Base-by-base conservation (phyloP, 306 rosid species). In the Rosa multiflora region DNA sequence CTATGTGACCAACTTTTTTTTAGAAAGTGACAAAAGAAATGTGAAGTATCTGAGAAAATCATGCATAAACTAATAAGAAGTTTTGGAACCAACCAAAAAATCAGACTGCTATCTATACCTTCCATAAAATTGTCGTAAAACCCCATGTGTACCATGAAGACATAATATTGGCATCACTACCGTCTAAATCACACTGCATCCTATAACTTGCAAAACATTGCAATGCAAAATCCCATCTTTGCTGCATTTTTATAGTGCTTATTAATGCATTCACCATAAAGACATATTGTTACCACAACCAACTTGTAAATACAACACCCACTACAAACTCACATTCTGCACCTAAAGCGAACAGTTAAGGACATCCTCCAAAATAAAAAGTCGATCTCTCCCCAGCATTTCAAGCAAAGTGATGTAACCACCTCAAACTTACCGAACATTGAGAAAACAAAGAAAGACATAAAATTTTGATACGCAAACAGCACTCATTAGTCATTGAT, bases 221-320 rank as follows among this genome's bases (percentile, higher is more conserved):
- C 64, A 72, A 9, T 32, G 11, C 14, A 20, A 53, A 37, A 37
- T 5, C 37, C 49, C n/a, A 17, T 37, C 63, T 35, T 52, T 20
- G 47, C 11, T 18, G 9, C 76, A 32, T 14, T 11, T 46, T 17
- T 2, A 0, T 46, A 71, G 75, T 29, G 0, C 3, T 23, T 17
- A 71, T 10, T 69, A 51, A 72, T 51, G 78, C 68, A 55, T 73
- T 73, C 67, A 37, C 51, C 49, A 72, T 10, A 73, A 13, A 10
- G 37, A 73, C 35, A 39, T n/a, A 55, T 10, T n/a, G 2, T 35
- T 37, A 5, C 15, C 46, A 73, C 12, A 51, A 53, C 37, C 47
- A 8, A 13, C 42, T 13, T 39, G n/a, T 3, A 10, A 29, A 51
- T 21, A 72, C 14, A 52, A 55, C 32, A 35, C 18, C 5, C 43